Conservation (phyloP, 768 basidiomycete genomes). For the Pholiota molesta region DNA sequence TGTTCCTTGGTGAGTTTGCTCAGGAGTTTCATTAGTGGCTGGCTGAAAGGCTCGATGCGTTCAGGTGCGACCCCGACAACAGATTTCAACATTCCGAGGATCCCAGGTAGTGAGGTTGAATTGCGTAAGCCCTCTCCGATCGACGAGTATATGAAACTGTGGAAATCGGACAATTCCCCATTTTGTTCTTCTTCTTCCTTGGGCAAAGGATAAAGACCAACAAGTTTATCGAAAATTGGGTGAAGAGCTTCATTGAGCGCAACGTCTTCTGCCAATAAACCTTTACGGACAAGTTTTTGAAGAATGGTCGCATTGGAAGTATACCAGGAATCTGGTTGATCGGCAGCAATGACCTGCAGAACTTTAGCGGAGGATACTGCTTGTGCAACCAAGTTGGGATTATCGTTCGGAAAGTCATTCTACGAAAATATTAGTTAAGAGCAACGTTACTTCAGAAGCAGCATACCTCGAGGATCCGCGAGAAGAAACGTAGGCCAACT, state of each 20-base stretch:
- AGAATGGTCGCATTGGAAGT: slow-evolving; percentile 68
- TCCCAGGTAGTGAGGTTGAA: slow-evolving; percentile 71
- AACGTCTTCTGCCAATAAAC: slow-evolving; percentile 79
- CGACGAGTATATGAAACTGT: slow-evolving; percentile 71
- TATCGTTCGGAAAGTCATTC: slow-evolving; percentile 75
- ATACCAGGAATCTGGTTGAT: slow-evolving; percentile 87
- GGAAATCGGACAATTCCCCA: slow-evolving; percentile 75
- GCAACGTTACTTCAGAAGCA: slow-evolving; percentile 22
- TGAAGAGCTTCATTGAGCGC: slow-evolving; percentile 80
- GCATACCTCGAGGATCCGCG: slow-evolving; percentile 81
- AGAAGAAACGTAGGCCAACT: slow-evolving; percentile 90
- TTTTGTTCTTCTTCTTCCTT: slow-evolving; percentile 79
- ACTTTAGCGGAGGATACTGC: slow-evolving; percentile 87
- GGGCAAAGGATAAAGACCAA: slow-evolving; percentile 76
- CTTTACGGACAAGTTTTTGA: slow-evolving; percentile 86
- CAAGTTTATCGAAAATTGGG: slow-evolving; percentile 80
- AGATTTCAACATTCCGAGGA: slow-evolving; percentile 85
- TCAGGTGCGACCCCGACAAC: slow-evolving; percentile 81
- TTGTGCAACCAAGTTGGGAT: slow-evolving; percentile 55
- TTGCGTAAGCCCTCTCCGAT: slow-evolving; percentile 82
- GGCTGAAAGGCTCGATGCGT: slow-evolving; percentile 79
- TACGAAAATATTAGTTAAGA: slow-evolving; percentile 29
- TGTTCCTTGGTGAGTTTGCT: slow-evolving; percentile 90
- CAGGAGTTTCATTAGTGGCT: slow-evolving; percentile 79
- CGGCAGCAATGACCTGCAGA: slow-evolving; percentile 80